phyloP scores from a whole-genome alignment of 106 monocot genomes.

The Phalaenopsis equestris region DNA sequence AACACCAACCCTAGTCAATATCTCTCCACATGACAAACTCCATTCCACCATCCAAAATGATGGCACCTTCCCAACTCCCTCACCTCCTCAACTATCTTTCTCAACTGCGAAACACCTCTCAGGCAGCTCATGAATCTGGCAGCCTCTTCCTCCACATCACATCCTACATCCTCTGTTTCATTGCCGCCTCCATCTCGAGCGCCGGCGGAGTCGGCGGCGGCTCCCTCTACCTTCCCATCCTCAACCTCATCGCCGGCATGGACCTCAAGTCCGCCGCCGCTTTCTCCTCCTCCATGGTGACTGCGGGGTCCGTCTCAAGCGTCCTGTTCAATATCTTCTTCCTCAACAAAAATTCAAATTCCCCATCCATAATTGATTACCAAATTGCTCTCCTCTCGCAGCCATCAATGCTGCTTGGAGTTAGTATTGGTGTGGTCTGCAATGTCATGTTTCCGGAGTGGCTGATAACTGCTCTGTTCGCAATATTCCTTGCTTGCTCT shows the following conservation, averaged over 20 bases:
- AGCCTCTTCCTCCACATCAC: conserved; percentile 3
- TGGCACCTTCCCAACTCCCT: not conserved
- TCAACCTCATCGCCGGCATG: conserved; percentile 45
- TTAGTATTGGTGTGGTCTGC: conserved; percentile 59
- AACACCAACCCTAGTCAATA: no score
- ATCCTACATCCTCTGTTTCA: conserved; percentile 40
- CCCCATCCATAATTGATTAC: conserved; percentile 32
- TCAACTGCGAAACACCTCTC: not conserved
- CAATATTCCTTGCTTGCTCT: conserved; percentile 35
- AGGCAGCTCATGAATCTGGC: not conserved
- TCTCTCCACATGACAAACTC: not conserved
- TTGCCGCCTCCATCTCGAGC: conserved; percentile 60
- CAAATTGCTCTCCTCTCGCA: conserved; percentile 65
- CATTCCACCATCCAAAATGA: not conserved
- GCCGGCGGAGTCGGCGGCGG: conserved; percentile 83
- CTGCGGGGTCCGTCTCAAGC: conserved; percentile 46
- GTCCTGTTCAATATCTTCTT: conserved; percentile 48
- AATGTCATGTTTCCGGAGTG: conserved; percentile 78
- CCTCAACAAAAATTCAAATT: not conserved
- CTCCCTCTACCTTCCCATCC: conserved; percentile 68
- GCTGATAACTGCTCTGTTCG: conserved; percentile 61
- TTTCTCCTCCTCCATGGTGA: conserved; percentile 83
- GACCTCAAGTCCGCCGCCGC: conserved; percentile 54
- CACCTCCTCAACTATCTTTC: not conserved
- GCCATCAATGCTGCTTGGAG: conserved; percentile 74